phyloP scores from a whole-genome alignment of 495 filamentous ascomycete genomes.

The Poronia punctata region DNA sequence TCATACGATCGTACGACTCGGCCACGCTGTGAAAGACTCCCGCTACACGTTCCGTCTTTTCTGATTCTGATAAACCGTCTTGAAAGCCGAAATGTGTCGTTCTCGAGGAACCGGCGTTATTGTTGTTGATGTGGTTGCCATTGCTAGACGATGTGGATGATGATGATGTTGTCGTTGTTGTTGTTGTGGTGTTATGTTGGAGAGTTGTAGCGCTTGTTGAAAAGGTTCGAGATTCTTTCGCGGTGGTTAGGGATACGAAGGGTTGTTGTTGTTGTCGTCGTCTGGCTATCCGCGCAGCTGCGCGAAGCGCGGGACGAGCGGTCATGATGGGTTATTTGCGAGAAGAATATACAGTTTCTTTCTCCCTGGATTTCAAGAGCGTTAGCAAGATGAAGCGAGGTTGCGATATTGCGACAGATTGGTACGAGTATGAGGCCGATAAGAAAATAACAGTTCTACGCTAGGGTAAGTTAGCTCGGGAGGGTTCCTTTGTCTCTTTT shows the following conservation, averaged over 20 bases:
- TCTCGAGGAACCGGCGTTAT: constrained; percentile 2
- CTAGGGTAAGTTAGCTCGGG: too few relatives aligned
- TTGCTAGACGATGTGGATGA: constrained; percentile 6
- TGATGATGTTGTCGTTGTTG: constrained; percentile 5
- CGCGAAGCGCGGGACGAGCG: constrained; percentile 16
- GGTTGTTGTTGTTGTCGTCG: background rate
- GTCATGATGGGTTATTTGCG: constrained; percentile 21
- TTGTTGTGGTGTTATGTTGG: constrained; percentile 7
- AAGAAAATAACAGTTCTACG: too few relatives aligned
- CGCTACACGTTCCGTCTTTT: constrained; percentile 66
- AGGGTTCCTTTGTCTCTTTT: too few relatives aligned
- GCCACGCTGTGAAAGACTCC: constrained; percentile 95
- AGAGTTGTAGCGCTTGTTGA: constrained; percentile 3
- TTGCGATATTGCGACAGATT: too few relatives aligned
- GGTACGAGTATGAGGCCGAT: too few relatives aligned
- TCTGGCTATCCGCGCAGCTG: constrained; percentile 13
- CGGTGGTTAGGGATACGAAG: background rate
- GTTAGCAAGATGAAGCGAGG: too few relatives aligned
- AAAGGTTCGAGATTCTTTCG: background rate
- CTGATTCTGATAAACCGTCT: constrained; percentile 70
- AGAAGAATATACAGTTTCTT: too few relatives aligned
- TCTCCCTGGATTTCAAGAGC: too few relatives aligned
- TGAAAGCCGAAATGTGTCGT: constrained; percentile 91
- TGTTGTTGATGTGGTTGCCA: too few relatives aligned
- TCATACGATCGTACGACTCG: constrained; percentile 89